Evolutionary conservation across 352 stramenopile species (phyloP), one percentile per base, ranked within the genome.

Genomic region (Globisporangium splendens): DNA sequence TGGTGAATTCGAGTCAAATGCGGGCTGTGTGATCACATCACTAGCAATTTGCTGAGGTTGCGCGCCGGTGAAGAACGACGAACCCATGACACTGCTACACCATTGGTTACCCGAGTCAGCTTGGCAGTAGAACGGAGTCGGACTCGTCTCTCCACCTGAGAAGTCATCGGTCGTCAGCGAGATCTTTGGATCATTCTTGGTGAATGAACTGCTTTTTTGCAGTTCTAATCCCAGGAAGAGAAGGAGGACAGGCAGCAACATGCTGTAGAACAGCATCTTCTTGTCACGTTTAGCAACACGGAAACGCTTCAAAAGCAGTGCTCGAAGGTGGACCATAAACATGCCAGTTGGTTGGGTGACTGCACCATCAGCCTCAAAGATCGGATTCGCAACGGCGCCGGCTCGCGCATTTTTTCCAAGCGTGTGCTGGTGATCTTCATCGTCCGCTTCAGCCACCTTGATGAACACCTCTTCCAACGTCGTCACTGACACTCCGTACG

Each of bases 401-500:
- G 24, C 5, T 5, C 38, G 38, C 2, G 38, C 38, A 3, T 43
- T 2, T 10, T 43, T 43, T 8, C 38, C 38, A 8, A 43, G 38
- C 10, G 38, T 43, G 38, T 43, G 38, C 38, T 43, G 39, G 15
- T 44, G 46, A 50, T 67, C 65, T 38, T 75, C 69, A 42, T 87
- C 73, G 18, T 72, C 73, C 41, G 83, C 74, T 20, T 62, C 60
- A 2, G 79, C 77, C 56, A 89, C 89, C 13, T 72, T 71, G 54
- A 99, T 67, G 69, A 99, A 99, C 0, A 99, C 46, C n/a, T n/a
- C n/a, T n/a, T n/a, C n/a, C n/a, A n/a, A n/a, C n/a, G n/a, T n/a
- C n/a, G n/a, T n/a, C n/a, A 99, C 95, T 17, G 90, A 96, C 24
- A 99, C 84, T 33, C 97, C 97, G 70, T 99, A 99, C 41, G 38